Evolutionary conservation across 306 rosid species (phyloP).

Genomic region (Cucurbita pepo): DNA sequence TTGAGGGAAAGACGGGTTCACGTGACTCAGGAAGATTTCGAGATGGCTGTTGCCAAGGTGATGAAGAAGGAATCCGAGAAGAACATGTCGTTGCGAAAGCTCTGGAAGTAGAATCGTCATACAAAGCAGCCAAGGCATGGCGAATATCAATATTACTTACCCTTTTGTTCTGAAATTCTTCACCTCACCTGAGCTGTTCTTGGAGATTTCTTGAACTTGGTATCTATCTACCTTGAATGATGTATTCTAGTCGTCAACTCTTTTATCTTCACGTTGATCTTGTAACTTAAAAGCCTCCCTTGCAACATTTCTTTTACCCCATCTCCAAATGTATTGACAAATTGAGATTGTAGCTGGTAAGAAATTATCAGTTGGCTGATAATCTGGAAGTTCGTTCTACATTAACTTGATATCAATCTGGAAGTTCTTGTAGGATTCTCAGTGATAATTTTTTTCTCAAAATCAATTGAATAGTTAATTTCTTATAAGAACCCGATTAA

Average conservation of each 20-base stretch:
- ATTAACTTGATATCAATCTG: too few species aligned
- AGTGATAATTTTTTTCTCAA: too few species aligned
- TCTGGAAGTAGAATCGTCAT: conserved; percentile 51
- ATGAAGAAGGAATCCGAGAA: conserved; percentile 95
- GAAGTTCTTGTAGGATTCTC: too few species aligned
- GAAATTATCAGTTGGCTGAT: background rate
- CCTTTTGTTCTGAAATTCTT: background rate
- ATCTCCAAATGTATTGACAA: background rate
- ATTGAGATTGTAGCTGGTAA: background rate
- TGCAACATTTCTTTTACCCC: background rate
- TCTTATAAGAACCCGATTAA: too few species aligned
- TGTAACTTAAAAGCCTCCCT: background rate
- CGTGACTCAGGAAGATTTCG: conserved; percentile 93
- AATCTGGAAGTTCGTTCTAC: too few species aligned
- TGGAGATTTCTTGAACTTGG: background rate
- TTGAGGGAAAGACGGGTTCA: conserved; percentile 93
- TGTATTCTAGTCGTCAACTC: background rate
- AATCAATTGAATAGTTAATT: too few species aligned
- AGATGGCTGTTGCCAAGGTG: conserved; percentile 99
- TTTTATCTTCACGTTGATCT: background rate
- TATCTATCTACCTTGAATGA: background rate
- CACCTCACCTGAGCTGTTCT: background rate
- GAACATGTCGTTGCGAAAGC: conserved; percentile 91
- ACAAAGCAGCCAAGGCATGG: background rate
- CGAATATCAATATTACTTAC: background rate